phyloP scores from a whole-genome alignment of 805 yeast species.

The Cyberlindnera maritima region DNA sequence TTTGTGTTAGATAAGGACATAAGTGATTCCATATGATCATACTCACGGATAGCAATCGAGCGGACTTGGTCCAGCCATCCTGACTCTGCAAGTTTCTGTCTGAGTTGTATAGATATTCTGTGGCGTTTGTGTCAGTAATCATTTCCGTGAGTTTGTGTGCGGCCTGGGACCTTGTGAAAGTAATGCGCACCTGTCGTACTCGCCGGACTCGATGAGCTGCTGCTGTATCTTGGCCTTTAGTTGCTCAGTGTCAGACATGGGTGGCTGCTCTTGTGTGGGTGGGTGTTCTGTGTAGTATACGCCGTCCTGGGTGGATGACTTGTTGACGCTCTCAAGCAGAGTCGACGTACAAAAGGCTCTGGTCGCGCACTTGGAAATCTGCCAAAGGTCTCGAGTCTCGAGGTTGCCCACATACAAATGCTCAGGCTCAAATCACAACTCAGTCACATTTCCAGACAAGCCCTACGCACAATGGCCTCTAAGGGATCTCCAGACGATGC shows the following conservation, averaged over 20 bases:
- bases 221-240: slow-evolving; percentile 64
- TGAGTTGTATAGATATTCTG: slow-evolving; percentile 58
- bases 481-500: slow-evolving; percentile 38
- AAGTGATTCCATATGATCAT: neutral
- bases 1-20: neutral
- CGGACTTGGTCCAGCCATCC: slow-evolving; percentile 86
- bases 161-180: neutral
- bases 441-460: neutral
- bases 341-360: too few species aligned
- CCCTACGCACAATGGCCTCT: slow-evolving; percentile 11
- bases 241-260: slow-evolving; percentile 16
- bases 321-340: neutral
- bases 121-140: neutral
- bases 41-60: slow-evolving; percentile 51
- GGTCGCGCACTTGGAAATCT: too few species aligned
- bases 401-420: neutral
- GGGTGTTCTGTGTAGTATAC: neutral
- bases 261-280: neutral
- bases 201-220: slow-evolving; percentile 72
- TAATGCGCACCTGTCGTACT: slow-evolving; percentile 48
- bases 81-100: slow-evolving; percentile 62
- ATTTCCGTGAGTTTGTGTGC: neutral
- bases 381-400: too few species aligned
- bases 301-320: too few species aligned
- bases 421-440: neutral